Base-by-base conservation (phyloP, 192 early-diverging fungal species). In the Backusella tuberculispora region DNA sequence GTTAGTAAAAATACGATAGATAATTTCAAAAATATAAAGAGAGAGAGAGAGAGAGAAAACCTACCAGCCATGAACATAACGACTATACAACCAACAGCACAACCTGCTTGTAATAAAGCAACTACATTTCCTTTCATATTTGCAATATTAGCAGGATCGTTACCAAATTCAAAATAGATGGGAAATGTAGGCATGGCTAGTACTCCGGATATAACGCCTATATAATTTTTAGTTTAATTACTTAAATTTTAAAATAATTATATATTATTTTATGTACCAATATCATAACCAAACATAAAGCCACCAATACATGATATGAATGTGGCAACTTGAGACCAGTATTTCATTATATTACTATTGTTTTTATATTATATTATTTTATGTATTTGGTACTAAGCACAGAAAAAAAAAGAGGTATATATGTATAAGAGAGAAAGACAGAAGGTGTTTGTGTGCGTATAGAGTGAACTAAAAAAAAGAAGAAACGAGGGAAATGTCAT, bases 161-260 rank as follows among this genome's bases (percentile, higher is more conserved):
- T 63, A 44, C 38, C 56, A 19, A 78, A 43, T 9, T 80, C 81
- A 69, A 86, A 87, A 78, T 74, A 72, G 45, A 8, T 17, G 0
- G 67, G 44, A 17, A 80, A 80, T 3, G 74, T 67, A n/a, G 74
- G 74, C 91, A 92, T 91, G 64, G 85, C 85, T 60, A 90, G 78
- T 37, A 90, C 84, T 5, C 87, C 88, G 15, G 87, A 87, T 72
- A 92, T 90, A 5, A 91, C 84, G 43, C 74, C 74, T 69, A 42
- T 63, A 21, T 26, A 48, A 8, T 24, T 37, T 19, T 69, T 38
- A 34, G 6, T 12, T 12, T 19, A 12, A 7, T 26, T 40, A 17
- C 26, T 63, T 46, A 26, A 44, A 43, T 42, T 65, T 10, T 44
- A 13, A 21, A 44, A 63, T 47, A 21, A 53, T 53, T 34, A 14